Conservation (phyloP, 2,329 filamentous ascomycete species). For the Xylariaceae sp. region DNA sequence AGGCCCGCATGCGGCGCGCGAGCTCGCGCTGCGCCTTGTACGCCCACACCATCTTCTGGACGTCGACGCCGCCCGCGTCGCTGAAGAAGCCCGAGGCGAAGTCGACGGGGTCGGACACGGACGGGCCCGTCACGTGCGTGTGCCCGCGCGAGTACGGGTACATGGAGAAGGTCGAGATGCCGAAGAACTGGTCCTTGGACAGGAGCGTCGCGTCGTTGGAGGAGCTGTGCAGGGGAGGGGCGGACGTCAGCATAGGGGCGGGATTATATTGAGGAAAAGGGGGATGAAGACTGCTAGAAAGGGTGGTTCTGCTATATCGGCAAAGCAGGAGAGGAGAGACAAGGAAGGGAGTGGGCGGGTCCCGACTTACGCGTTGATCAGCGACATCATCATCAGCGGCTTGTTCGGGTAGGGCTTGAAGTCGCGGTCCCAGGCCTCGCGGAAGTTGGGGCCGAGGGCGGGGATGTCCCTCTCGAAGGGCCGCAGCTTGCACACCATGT, state of each 20-base stretch:
- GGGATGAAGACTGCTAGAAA: too few species aligned
- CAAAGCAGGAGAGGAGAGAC: neutral
- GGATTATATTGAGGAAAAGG: too few species aligned
- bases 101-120: neutral
- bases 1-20: slow-evolving; percentile 43
- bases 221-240: too few species aligned
- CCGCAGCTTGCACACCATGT: slow-evolving; percentile 13
- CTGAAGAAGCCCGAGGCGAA: slow-evolving; percentile 2
- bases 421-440: slow-evolving; percentile 3
- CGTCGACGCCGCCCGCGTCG: neutral
- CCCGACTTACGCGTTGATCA: neutral
- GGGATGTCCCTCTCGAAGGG: slow-evolving; percentile 8
- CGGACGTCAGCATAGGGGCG: too few species aligned
- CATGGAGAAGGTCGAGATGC: neutral
- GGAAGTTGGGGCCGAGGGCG: slow-evolving; percentile 1
- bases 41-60: slow-evolving; percentile 46
- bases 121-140: slow-evolving; percentile 1
- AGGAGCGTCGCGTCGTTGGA: neutral
- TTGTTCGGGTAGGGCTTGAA: slow-evolving; percentile 3
- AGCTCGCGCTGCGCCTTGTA: slow-evolving; percentile 58
- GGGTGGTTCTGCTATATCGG: neutral
- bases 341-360: neutral
- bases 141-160: slow-evolving; percentile 1
- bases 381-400: slow-evolving; percentile 29
- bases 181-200: slow-evolving; percentile 13